Conservation (phyloP, 1,284 basidiomycete species). For the Lignosus rhinocerotis region DNA sequence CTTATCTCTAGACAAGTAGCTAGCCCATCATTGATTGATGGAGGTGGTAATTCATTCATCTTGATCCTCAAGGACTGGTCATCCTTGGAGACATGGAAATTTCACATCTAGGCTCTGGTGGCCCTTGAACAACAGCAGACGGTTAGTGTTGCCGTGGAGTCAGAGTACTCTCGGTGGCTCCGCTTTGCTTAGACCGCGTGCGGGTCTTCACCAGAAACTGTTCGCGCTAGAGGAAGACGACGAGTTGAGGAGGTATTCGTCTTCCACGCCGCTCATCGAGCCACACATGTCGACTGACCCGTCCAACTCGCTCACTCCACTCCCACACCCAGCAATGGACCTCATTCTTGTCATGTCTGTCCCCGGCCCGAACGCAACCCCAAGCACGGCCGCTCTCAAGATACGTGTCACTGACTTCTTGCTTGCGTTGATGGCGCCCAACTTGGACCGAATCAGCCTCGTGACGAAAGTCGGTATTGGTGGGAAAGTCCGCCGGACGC, state of each 20-base stretch:
- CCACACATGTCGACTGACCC: conserved; percentile 76
- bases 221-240: conserved; percentile 72
- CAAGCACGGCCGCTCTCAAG: conserved; percentile 81
- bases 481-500: conserved; percentile 84
- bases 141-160: no score
- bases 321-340: conserved; percentile 87
- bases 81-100: conserved; percentile 87
- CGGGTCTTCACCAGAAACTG: conserved; percentile 47
- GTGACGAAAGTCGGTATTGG: conserved; percentile 85
- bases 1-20: no score
- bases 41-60: no score
- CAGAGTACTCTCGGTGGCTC: no score
- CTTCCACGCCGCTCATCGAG: conserved; percentile 60
- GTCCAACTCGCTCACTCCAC: conserved; percentile 74
- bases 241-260: conserved; percentile 55
- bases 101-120: conserved; percentile 76
- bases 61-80: conserved; percentile 90
- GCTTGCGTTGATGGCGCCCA: conserved; percentile 69
- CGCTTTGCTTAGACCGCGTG: conserved; percentile 21
- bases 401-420: conserved; percentile 87
- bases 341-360: conserved; percentile 90
- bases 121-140: conserved; percentile 59
- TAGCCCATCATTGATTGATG: no score
- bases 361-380: conserved; percentile 70
- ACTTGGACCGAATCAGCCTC: conserved; percentile 81